Evolutionary conservation across 768 basidiomycete genomes (phyloP), one percentile per base, ranked within the genome.

Genomic region (Mrakia hoshinonis): DNA sequence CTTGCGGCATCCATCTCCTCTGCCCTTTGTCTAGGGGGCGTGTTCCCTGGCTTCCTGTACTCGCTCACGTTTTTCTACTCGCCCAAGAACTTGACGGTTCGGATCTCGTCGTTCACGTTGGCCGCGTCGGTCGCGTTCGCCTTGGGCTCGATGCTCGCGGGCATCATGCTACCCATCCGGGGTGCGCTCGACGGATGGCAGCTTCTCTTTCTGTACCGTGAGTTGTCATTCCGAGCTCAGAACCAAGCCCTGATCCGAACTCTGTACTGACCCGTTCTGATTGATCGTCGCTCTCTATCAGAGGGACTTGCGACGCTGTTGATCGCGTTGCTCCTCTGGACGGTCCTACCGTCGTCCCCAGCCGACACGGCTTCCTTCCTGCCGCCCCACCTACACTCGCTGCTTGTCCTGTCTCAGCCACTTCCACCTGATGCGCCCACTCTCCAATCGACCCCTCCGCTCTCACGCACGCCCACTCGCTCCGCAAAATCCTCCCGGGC

Each of bases 21-120:
- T 20, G 18, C 34, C 39, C 24, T 22, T 24, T 3, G 20, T 20
- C 4, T 47, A 66, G 67, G 72, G 49, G 72, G 72, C 49, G 72
- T 73, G 24, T 73, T 73, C 36, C 72, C 72, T 15, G 72, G 72
- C 5, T 60, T 67, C 18, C 67, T 73, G 5, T 64, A 39, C 39
- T 49, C 67, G 22, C 67, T 73, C 20, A 73, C 72, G n/a, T 34
- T 65, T 29, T 73, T 54, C 60, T 73, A 73, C 29, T 36, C 72
- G 6, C 67, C 67, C 0, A 46, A 63, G 29, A 22, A 51, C 29
- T 58, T 73, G 29, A 61, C 47, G 4, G 47, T 68, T 2, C 66
- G 72, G 11, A 73, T 73, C 29, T 61, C 72, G 3, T 48, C 48
- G 20, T 73, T 73, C 43, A 68, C 72, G 0, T 52, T 73, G 29